Evolutionary conservation across 768 basidiomycete species (phyloP).

Genomic region (Lactarius pseudohatsudake): DNA sequence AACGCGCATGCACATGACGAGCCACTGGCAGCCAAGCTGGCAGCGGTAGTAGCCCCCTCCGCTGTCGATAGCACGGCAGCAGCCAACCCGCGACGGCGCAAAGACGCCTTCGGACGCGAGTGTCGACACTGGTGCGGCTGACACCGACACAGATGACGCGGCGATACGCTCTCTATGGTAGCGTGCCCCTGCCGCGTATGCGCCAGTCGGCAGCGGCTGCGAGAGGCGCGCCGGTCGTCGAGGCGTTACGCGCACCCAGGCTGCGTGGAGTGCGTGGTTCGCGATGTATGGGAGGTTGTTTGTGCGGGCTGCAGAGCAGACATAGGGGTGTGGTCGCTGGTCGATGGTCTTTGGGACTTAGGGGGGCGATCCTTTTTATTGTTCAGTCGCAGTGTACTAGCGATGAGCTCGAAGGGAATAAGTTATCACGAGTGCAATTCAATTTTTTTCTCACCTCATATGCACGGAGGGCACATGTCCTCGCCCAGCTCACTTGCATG

Average conservation of each 20-base stretch:
- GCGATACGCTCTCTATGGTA: background rate
- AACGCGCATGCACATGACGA: background rate
- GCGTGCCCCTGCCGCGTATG: background rate
- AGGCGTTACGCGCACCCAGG: slow-evolving; percentile 11
- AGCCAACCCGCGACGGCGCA: slow-evolving; percentile 10
- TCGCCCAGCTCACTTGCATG: background rate
- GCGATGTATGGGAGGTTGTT: background rate
- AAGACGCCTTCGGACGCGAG: background rate
- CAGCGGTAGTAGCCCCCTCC: too few relatives aligned
- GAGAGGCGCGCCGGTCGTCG: slow-evolving; percentile 1
- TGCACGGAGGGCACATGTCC: background rate
- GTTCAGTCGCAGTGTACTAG: background rate
- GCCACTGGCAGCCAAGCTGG: too few relatives aligned
- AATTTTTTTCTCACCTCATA: background rate
- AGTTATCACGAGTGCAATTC: background rate
- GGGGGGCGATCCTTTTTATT: background rate
- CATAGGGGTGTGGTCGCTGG: too few relatives aligned
- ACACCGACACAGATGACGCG: slow-evolving; percentile 7
- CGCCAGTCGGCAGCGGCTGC: background rate
- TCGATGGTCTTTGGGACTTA: background rate
- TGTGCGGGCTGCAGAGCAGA: background rate
- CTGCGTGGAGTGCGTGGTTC: slow-evolving; percentile 7
- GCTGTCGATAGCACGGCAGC: background rate
- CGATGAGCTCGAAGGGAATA: background rate
- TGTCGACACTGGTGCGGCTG: background rate